Percentiles rank a stretch among this genome's conserved stretches.
Conservation (phyloP, 1,139 yeast genomes). For the Yamadazyma sp. region DNA sequence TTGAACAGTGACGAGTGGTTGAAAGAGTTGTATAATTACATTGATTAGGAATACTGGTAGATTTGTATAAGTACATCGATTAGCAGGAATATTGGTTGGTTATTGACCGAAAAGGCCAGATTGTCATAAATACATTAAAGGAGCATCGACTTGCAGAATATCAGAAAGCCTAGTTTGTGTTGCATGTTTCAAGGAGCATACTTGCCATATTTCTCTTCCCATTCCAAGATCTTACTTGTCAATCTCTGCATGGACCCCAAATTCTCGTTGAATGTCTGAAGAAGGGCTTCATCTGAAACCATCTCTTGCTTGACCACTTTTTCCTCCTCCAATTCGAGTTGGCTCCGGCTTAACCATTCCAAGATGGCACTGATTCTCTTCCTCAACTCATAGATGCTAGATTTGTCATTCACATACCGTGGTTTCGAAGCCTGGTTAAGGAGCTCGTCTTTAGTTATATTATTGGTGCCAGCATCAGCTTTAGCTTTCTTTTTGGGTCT, state of each 20-base stretch:
- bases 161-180: too few relatives aligned
- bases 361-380: conserved; percentile 86
- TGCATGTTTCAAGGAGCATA: conserved; percentile 47
- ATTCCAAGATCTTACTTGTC: conserved; percentile 63
- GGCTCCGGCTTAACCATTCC: conserved; percentile 86
- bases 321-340: conserved; percentile 75
- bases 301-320: conserved; percentile 44
- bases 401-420: conserved; percentile 72
- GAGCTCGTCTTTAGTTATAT: conserved; percentile 37
- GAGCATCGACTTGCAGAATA: neutral
- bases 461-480: conserved; percentile 7
- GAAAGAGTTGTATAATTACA: conserved; percentile 13
- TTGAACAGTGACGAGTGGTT: conserved; percentile 62
- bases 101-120: too few relatives aligned
- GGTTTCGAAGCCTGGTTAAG: conserved; percentile 76
- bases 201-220: conserved; percentile 77
- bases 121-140: conserved; percentile 2
- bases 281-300: conserved; percentile 31
- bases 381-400: conserved; percentile 77
- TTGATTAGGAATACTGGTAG: conserved; percentile 8
- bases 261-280: conserved; percentile 55
- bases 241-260: conserved; percentile 65
- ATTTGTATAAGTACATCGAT: too few relatives aligned
- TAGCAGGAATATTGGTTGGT: too few relatives aligned
- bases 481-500: conserved; percentile 17